Evolutionary conservation across 805 yeast genomes (phyloP).

Genomic region (Ogataea nitratoaversa): DNA sequence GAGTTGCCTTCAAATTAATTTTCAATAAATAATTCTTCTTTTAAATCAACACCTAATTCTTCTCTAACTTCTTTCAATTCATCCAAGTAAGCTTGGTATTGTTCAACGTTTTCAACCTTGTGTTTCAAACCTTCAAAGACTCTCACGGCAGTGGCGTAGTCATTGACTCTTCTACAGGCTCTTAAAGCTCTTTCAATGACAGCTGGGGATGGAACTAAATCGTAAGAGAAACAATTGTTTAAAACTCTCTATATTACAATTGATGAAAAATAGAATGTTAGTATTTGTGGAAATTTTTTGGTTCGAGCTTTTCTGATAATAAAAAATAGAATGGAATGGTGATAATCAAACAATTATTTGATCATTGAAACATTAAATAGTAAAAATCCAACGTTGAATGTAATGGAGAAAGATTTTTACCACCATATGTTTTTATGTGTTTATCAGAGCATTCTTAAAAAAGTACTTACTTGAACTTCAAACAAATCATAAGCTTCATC

Average conservation of each 20-base stretch:
- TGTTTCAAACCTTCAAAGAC: conserved; percentile 95
- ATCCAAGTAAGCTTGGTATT: conserved; percentile 92
- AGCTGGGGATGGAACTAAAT: conserved; percentile 95
- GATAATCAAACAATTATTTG: too few species aligned
- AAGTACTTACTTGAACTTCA: conserved; percentile 57
- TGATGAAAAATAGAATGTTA: conserved; percentile 15
- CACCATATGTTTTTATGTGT: too few species aligned
- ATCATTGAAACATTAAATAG: too few species aligned
- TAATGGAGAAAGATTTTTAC: too few species aligned
- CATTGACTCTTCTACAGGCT: conserved; percentile 99
- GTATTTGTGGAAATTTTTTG: conserved; percentile 10
- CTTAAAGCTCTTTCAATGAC: conserved; percentile 93
- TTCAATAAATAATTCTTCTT: conserved; percentile 72
- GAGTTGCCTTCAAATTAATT: conserved; percentile 5
- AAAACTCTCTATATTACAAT: conserved; percentile 61
- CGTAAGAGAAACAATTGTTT: conserved; percentile 97
- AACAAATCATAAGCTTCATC: conserved; percentile 87
- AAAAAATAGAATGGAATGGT: too few species aligned
- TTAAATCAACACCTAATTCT: conserved; percentile 88
- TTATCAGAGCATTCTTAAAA: too few species aligned
- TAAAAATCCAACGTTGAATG: too few species aligned
- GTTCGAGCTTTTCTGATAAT: too few species aligned
- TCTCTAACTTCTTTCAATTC: conserved; percentile 89
- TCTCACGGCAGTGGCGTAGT: conserved; percentile 97
- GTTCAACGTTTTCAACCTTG: conserved; percentile 92